Evolutionary conservation across 306 rosid species (phyloP).

Genomic region (Lablab purpureus): DNA sequence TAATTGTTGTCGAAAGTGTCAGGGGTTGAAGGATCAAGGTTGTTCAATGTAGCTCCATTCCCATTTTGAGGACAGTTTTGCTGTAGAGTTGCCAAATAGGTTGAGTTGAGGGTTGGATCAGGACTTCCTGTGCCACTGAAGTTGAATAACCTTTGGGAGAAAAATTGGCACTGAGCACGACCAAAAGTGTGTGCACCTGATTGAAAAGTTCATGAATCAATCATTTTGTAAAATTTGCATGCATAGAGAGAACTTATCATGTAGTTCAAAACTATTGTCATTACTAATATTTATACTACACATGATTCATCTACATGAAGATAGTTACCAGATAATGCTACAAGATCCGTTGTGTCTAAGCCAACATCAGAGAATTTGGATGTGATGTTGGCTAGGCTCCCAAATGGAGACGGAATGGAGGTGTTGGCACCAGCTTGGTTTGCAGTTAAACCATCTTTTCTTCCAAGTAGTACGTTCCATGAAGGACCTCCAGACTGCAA

Average conservation of each 20-base stretch:
- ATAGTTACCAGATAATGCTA: slow-evolving; percentile 70
- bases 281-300: no score
- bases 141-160: slow-evolving; percentile 60
- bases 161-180: slow-evolving; percentile 63
- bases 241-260: no score
- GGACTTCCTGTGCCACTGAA: slow-evolving; percentile 60
- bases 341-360: slow-evolving; percentile 72
- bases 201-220: not conserved
- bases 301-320: no score
- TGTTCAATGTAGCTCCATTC: slow-evolving; percentile 46
- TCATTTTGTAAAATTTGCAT: no score
- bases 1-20: slow-evolving; percentile 68
- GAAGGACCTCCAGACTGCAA: slow-evolving; percentile 74
- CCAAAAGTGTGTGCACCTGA: slow-evolving; percentile 86
- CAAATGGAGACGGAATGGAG: slow-evolving; percentile 66
- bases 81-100: slow-evolving; percentile 60
- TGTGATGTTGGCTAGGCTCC: slow-evolving; percentile 53
- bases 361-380: slow-evolving; percentile 67
- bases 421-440: slow-evolving; percentile 69
- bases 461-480: slow-evolving; percentile 75
- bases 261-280: no score
- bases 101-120: slow-evolving; percentile 66
- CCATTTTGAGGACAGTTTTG: slow-evolving; percentile 75
- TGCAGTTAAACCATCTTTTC: slow-evolving; percentile 71
- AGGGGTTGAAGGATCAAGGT: slow-evolving; percentile 56